A percentile compares a stretch with the other conserved stretches of the same genome.
Conservation (phyloP, 495 filamentous ascomycete species). For the Poronia punctata region DNA sequence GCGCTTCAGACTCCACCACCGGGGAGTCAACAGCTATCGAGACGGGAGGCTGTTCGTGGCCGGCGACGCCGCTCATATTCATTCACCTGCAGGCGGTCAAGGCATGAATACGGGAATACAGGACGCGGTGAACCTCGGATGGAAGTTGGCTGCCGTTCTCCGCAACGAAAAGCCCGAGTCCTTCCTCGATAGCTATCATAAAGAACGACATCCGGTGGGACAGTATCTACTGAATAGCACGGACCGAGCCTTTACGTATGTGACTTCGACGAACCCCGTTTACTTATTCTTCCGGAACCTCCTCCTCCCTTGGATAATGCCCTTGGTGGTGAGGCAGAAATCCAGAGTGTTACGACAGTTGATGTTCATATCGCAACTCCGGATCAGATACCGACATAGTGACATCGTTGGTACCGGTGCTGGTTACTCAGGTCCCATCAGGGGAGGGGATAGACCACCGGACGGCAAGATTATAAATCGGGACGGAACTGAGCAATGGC, state of each 20-base stretch:
- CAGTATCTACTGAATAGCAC: conserved; percentile 22
- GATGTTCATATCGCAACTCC: conserved; percentile 28
- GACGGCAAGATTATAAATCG: conserved; percentile 20
- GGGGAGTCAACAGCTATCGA: conserved; percentile 27
- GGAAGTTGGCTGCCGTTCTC: conserved; percentile 42
- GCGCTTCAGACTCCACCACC: conserved; percentile 30
- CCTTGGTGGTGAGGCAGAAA: conserved; percentile 13
- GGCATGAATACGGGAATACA: conserved; percentile 56
- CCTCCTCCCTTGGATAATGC: conserved; percentile 29
- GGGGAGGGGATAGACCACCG: conserved; percentile 28
- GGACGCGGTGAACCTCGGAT: conserved; percentile 51
- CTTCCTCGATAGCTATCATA: conserved; percentile 32
- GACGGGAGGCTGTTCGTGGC: conserved; percentile 42
- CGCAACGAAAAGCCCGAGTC: conserved; percentile 11
- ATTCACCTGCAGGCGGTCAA: conserved; percentile 47
- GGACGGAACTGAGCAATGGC: conserved; percentile 13
- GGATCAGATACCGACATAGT: conserved; percentile 29
- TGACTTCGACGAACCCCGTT: conserved; percentile 15
- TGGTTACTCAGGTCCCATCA: conserved; percentile 17
- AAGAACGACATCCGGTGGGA: conserved; percentile 30
- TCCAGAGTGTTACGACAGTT: conserved; percentile 10
- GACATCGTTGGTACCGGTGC: conserved; percentile 25
- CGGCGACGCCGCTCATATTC: conserved; percentile 52
- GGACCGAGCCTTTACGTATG: conserved; percentile 26
- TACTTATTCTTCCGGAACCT: conserved; percentile 23